Base-by-base conservation (phyloP, 805 yeast species). In the Hanseniaspora hatyaiensis region DNA sequence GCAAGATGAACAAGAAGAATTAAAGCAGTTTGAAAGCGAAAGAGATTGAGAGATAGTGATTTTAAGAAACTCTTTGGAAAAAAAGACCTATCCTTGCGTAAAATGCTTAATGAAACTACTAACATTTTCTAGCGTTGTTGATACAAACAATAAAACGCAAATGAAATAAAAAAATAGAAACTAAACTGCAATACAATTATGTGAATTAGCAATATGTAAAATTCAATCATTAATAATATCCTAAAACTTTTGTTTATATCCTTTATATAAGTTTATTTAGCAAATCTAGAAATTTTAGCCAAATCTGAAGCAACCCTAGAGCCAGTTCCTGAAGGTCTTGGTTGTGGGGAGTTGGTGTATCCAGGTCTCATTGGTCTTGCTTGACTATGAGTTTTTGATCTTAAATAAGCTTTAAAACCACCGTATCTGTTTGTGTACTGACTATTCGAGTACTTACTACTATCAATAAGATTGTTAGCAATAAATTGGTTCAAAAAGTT, bases 341-440 rank as follows among this genome's bases (percentile, higher is more conserved):
- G 18, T 13, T 11, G 39, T 6, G 39, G 13, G 8, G 19, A 26
- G 6, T 36, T 36, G 18, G 16, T 12, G n/a, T n/a, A n/a, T n/a
- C 29, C 29, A 26, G 9, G 29, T 8, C 15, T 12, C 40, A 37
- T 24, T 36, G 40, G 15, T n/a, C 13, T 8, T 6, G 20, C 31
- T 22, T 8, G 6, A 6, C 6, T 26, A 26, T 11, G 9, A 26
- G 29, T 26, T 8, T 15, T 15, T 15, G 24, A 30, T 15, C 37
- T 19, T 13, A 45, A n/a, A 38, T 37, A 45, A 3, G 37, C 26
- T n/a, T 45, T 45, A 31, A 30, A 45, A 8, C 49, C 49, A 9
- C 49, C 49, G 34, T 30, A 45, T 16, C 29, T 37, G 34, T 45
- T 45, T 3, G 49, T 34, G 38, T 45, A 45, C 24, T 39, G 42